Conservation (phyloP, 768 basidiomycete species). For the Amanita thiersii region DNA sequence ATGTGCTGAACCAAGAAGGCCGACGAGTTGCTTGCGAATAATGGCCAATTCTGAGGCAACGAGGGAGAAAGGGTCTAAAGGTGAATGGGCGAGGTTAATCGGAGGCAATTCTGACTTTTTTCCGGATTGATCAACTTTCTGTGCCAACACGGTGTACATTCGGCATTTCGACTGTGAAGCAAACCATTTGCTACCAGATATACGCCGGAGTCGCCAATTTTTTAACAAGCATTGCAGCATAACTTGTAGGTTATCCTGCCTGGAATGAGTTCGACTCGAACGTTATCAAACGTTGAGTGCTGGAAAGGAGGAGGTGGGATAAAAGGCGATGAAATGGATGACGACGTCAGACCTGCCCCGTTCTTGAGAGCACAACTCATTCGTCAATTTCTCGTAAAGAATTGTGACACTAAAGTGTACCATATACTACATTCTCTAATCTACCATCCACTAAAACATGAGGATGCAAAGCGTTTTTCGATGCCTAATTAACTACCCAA, state of each 20-base stretch:
- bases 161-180: conserved; percentile 24
- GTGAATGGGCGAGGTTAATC: conserved; percentile 16
- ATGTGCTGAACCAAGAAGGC: conserved; percentile 82
- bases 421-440: no score
- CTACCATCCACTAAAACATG: no score
- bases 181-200: neutral
- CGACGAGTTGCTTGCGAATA: conserved; percentile 64
- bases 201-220: neutral
- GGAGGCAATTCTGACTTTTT: conserved; percentile 21
- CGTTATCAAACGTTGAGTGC: no score
- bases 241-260: neutral
- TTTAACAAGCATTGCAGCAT: conserved; percentile 6
- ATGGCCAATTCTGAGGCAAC: conserved; percentile 66
- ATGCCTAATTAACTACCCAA: no score
- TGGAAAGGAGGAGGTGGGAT: no score
- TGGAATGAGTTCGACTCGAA: neutral
- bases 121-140: conserved; percentile 26
- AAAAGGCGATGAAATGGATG: no score
- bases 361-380: no score
- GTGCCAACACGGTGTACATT: conserved; percentile 30
- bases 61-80: conserved; percentile 59
- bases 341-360: no score
- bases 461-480: no score
- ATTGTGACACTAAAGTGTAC: no score
- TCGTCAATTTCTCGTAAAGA: no score